Evolutionary conservation across 2,329 filamentous ascomycete genomes (phyloP), one percentile per base, ranked within the genome.

Genomic region (Beauveria rudraprayagi): DNA sequence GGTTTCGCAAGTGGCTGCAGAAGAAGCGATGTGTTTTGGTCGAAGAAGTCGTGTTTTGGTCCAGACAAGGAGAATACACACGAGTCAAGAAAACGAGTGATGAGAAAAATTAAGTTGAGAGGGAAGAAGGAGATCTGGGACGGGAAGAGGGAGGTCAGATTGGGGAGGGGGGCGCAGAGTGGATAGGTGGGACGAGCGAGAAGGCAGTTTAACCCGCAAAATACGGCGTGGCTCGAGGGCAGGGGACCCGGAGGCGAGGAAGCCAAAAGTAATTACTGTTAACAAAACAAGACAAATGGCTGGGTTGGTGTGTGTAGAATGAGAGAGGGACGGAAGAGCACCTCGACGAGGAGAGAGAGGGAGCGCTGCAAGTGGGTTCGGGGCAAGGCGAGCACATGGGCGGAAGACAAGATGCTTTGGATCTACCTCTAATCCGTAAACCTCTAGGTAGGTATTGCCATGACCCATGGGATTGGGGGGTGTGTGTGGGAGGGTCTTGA

Each of bases 81-180:
- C 24, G 34, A 41, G 19, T 7, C 16, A 16, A 34, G 40, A 24
- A 40, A 47, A 37, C 26, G 54, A 56, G 54, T 34, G 54, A 5
- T 46, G 46, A 43, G 14, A 43, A 41, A 22, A 52, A 48, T 41
- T 51, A 40, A 59, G 37, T 34, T 24, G 47, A 34, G n/a, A 47
- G 14, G 22, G 30, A 43, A 50, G 37, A 52, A 59, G 43, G 47
- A 52, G 48, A 59, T 59, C 46, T 59, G 8, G 47, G 47, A 52
- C 37, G 47, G 56, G 56, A 59, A 52, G 56, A 59, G 56, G 48
- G 56, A 57, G 56, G 56, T 52, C 56, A 59, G 56, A 59, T 59
- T 59, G 47, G 30, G 30, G 22, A 28, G 56, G 47, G 40, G 34
- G 40, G 52, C 40, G 22, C 40, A 30, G 52, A 59, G 56, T 52